Base-by-base conservation (phyloP, 768 basidiomycete species). In the Boletellus ananas region DNA sequence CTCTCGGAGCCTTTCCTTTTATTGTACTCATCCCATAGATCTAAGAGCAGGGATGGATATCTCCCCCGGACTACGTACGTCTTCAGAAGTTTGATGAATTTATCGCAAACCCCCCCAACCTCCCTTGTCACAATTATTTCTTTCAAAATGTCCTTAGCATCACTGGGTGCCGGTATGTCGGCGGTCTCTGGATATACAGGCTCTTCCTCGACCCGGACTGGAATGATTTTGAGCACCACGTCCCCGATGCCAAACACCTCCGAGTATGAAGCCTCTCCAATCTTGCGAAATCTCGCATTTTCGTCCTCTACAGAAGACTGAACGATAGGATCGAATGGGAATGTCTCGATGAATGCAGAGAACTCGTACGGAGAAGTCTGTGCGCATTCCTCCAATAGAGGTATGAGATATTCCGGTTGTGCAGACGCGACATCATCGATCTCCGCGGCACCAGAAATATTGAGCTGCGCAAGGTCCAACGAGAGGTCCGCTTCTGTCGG, bases 201-300 rank as follows among this genome's bases (percentile, higher is more conserved):
- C 25, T 53, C 51, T n/a, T 33, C 72, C 58, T 84, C 83, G 54
- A 79, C 74, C 43, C 81, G 75, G 34, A 94, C 68, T 6, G 92
- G 93, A 34, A 94, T 83, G 39, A 96, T 78, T 72, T 94, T 95
- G 55, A 94, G 75, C n/a, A 94, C 93, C 31, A 94, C 81, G 56
- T 88, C 81, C 3, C 87, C 87, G 44, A 94, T 85, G 8, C 87
- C 87, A 66, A 91, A 99, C 25, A 99, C 96, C 63, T 99, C 96
- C 0, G 92, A 95, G 68, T 88, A 99, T 43, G 89, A 91, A 7
- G 96, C 96, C 71, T 99, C 96, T 36, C 95, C 95, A 40, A 97
- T 84, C 69, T 99, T 99, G 57, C 70, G 75, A 68, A 93, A 92
- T 6, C 49, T 67, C 20, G 67, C 52, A 52, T 70, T 56, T 57